Evolutionary conservation across 257 asterid genomes (phyloP), one percentile per base, ranked within the genome.

Genomic region (Lithospermum erythrorhizon): DNA sequence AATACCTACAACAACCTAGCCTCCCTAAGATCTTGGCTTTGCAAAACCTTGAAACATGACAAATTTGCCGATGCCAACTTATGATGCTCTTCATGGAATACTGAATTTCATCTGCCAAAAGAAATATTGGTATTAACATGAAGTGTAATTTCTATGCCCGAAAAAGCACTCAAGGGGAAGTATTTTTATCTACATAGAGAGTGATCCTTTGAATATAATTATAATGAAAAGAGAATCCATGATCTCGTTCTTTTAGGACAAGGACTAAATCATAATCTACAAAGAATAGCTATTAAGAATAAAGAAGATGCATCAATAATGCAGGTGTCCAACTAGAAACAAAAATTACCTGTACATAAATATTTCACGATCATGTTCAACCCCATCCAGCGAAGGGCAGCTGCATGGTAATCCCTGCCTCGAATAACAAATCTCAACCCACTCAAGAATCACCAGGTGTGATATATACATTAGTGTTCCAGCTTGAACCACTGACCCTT

Each of bases 271-370:
- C 2, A 13, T 2, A 41, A 41, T 41, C 3, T 41, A 41, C 17
- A 19, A 48, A 51, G n/a, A 23, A 55, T 54, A 21, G 15, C 48
- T 56, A 56, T n/a, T 22, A 53, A 41, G 24, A 18, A 32, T 20
- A 21, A 27, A 21, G 37, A 32, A 63, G 23, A n/a, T 45, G 14
- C 22, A 58, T 10, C 24, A 61, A 53, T 52, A 21, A 35, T 23
- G n/a, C 72, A 61, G 32, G n/a, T 63, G 55, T 17, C 47, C 41
- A 54, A 63, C 58, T 25, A 61, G 56, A 59, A 68, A 61, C 59
- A 66, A 52, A 47, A 63, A 23, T 76, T 59, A 85, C 98, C 95
- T 91, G 88, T 79, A 82, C 93, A 81, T 61, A 57, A 73, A 68
- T 57, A 70, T 73, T 78, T 62, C 64, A 21, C 61, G 65, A 67